Conservation (phyloP, 768 basidiomycete species). For the Amanita rubescens region DNA sequence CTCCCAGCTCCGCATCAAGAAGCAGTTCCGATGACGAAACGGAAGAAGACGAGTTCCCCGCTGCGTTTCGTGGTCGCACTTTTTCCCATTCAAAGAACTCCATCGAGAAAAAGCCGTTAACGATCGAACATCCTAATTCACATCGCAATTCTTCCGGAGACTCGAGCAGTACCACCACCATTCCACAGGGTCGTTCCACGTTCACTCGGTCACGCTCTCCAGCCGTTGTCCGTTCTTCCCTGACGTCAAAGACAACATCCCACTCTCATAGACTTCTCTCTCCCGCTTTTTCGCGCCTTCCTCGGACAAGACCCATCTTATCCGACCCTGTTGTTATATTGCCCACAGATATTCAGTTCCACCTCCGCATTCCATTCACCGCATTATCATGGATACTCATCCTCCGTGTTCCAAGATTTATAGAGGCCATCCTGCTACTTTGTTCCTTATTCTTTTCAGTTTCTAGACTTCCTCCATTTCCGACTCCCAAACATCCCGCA, state of each 20-base stretch:
- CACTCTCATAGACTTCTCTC: conserved; percentile 28
- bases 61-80: conserved; percentile 36
- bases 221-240: conserved; percentile 28
- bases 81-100: conserved; percentile 24
- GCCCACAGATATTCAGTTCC: conserved; percentile 40
- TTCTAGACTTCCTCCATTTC: conserved; percentile 34
- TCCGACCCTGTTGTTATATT: conserved; percentile 30
- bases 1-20: conserved; percentile 42
- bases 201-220: conserved; percentile 77
- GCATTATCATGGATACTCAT: conserved; percentile 36
- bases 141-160: conserved; percentile 33
- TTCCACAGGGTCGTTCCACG: conserved; percentile 30
- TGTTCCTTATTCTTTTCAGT: conserved; percentile 52
- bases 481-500: conserved; percentile 20
- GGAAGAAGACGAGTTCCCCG: conserved; percentile 42
- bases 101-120: conserved; percentile 17
- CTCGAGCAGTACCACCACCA: conserved; percentile 24
- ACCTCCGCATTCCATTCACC: conserved; percentile 36
- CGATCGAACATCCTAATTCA: conserved; percentile 25
- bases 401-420: conserved; percentile 55
- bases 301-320: conserved; percentile 31
- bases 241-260: conserved; percentile 26
- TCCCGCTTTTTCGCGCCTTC: conserved; percentile 34
- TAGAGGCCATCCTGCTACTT: conserved; percentile 61
- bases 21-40: conserved; percentile 52